Evolutionary conservation across 2,329 filamentous ascomycete species (phyloP).

Genomic region (Juglanconis sp.): DNA sequence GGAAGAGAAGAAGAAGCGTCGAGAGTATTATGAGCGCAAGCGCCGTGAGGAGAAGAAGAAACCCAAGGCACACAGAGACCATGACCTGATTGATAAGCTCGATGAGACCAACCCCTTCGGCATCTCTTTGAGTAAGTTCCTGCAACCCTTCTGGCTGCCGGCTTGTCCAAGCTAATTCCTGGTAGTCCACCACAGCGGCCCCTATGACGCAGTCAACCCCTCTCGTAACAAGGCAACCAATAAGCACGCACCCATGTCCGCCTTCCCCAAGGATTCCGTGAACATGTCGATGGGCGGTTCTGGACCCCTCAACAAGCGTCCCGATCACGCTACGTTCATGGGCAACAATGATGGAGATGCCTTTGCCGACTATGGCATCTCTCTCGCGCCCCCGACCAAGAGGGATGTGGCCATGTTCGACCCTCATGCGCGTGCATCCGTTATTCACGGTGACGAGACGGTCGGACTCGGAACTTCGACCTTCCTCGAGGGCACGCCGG

Average conservation of each 20-base stretch:
- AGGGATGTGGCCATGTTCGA: constrained; percentile 60
- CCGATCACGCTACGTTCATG: constrained; percentile 86
- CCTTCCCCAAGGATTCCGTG: constrained; percentile 85
- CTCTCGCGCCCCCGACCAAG: constrained; percentile 26
- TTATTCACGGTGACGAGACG: constrained; percentile 80
- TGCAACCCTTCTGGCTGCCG: neutral
- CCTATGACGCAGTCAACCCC: constrained; percentile 94
- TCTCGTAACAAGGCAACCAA: constrained; percentile 85
- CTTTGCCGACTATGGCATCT: constrained; percentile 66
- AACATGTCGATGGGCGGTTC: constrained; percentile 90
- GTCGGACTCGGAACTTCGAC: constrained; percentile 89
- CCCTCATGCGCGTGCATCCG: constrained; percentile 62
- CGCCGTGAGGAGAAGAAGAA: constrained; percentile 48
- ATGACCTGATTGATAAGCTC: constrained; percentile 94
- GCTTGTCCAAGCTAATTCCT: neutral
- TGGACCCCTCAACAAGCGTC: constrained; percentile 75
- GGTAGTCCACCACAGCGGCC: constrained; percentile 91
- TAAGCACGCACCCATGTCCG: constrained; percentile 87
- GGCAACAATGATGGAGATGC: constrained; percentile 78
- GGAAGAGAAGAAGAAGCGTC: constrained; percentile 55
- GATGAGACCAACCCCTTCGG: constrained; percentile 96
- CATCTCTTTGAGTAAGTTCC: constrained; percentile 67
- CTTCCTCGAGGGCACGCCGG: constrained; percentile 90
- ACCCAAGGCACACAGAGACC: constrained; percentile 46
- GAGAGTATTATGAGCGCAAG: constrained; percentile 46